phyloP scores from a whole-genome alignment of 495 filamentous ascomycete genomes.

The Pyrenula aspistea region DNA sequence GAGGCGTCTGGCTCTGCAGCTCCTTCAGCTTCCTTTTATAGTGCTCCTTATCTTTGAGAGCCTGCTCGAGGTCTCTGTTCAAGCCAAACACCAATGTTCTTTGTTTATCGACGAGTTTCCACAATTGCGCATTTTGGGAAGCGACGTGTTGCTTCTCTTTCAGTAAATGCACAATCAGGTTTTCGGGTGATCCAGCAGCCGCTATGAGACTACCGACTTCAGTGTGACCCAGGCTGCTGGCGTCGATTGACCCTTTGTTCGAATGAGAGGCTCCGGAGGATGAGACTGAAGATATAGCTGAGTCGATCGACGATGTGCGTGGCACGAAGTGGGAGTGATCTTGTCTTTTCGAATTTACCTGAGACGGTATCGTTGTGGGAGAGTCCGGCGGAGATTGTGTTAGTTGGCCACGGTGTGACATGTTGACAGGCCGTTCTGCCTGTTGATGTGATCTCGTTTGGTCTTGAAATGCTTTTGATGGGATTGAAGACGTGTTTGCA shows the following conservation, averaged over 20 bases:
- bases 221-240: constrained; percentile 28
- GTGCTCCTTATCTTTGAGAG: constrained; percentile 87
- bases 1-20: constrained; percentile 36
- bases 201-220: constrained; percentile 65
- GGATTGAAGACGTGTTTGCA: not conserved
- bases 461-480: not conserved
- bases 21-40: constrained; percentile 89
- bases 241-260: constrained; percentile 53
- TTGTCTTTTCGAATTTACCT: constrained; percentile 16
- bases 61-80: constrained; percentile 87
- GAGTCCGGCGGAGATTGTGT: not conserved
- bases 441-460: not conserved
- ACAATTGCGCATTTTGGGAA: constrained; percentile 84
- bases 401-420: constrained; percentile 6
- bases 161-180: constrained; percentile 74
- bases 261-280: constrained; percentile 43
- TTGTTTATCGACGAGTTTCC: constrained; percentile 94
- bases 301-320: constrained; percentile 90
- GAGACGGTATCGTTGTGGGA: constrained; percentile 9
- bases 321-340: constrained; percentile 34
- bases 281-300: constrained; percentile 78
- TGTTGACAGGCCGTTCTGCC: constrained; percentile 3
- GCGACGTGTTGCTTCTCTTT: constrained; percentile 83
- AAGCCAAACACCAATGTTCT: constrained; percentile 83
- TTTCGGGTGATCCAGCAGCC: constrained; percentile 80